Base-by-base conservation (phyloP, 208 protist species). In the Leishmania gerbilli region DNA sequence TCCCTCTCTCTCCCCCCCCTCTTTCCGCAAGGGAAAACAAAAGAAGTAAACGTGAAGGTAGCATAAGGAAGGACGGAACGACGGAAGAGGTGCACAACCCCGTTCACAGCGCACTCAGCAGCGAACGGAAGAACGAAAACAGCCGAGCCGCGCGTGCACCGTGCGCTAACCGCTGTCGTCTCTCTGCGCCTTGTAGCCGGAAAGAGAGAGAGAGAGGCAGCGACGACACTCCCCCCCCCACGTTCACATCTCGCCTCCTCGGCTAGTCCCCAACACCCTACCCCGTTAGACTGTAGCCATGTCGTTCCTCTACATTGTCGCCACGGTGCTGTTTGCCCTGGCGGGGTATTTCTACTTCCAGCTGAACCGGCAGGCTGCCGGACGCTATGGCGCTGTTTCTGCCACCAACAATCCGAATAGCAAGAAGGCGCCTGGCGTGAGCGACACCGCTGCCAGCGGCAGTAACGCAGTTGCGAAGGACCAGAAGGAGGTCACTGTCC, bases 401-500 rank as follows among this genome's bases (percentile, higher is more conserved):
- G 7, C 24, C 13, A 45, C 69, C 42, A 37, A 19, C 31, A 62
- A n/a, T n/a, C 24, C 67, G 13, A 77, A 31, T 49, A 1, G 17
- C 47, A 69, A 19, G 64, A 69, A 42, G 9, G 74, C 6, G 49
- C 76, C 45, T 34, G 71, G 60, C 81, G 42, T 51, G n/a, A 47
- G 31, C 58, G 58, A 51, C 51, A 5, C 64, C 51, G 37, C 75
- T 51, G 58, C 49, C 62, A 31, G n/a, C 76, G 19, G 34, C 64
- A 65, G 37, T 37, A 27, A 24, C 60, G n/a, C 51, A 31, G 17
- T 1, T 5, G 47, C 60, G n/a, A 60, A 67, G 37, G 42, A 88
- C 4, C 79, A 76, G 19, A 92, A 91, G 71, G 84, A 90, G 49
- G 88, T 98, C 2, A 49, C 89, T 11, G 91, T 98, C 64, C 79